These are phyloP conservation scores for Isabelozyma gotoi DNA, from an alignment of 805 yeast species.

Conservation along the genomic window DNA sequence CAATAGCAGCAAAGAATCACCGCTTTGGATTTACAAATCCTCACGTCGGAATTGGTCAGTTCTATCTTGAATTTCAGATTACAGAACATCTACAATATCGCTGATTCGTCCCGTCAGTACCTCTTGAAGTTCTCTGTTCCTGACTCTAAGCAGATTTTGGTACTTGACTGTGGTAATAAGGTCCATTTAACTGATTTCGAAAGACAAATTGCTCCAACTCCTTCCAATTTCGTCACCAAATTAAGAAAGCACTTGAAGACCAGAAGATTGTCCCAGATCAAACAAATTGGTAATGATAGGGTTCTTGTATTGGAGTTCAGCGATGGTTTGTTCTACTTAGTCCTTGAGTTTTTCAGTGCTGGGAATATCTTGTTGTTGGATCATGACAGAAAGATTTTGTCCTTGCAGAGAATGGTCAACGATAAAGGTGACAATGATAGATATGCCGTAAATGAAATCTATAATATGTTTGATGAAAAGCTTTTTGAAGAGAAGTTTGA, in stretches of 20 bases:
- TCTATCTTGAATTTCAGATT: slow-evolving; percentile 65
- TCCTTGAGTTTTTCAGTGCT: slow-evolving; percentile 90
- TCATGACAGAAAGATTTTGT: slow-evolving; percentile 60
- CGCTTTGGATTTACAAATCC: slow-evolving; percentile 74
- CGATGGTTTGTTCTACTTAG: slow-evolving; percentile 76
- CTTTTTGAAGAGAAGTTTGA: slow-evolving; percentile 34
- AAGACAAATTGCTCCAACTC: slow-evolving; percentile 76
- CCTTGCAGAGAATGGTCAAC: slow-evolving; percentile 75
- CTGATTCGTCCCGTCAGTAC: slow-evolving; percentile 69
- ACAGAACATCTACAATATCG: slow-evolving; percentile 81
- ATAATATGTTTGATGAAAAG: slow-evolving; percentile 56
- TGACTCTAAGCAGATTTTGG: slow-evolving; percentile 71
- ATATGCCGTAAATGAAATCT: slow-evolving; percentile 74
- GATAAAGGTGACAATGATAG: slow-evolving; percentile 64
- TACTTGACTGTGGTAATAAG: slow-evolving; percentile 85
- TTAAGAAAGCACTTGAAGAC: slow-evolving; percentile 83
- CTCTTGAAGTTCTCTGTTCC: slow-evolving; percentile 79
- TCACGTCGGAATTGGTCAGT: slow-evolving; percentile 62
- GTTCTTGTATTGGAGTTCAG: slow-evolving; percentile 82
- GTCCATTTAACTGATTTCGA: slow-evolving; percentile 77
- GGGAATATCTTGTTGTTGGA: slow-evolving; percentile 86
- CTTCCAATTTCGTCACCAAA: slow-evolving; percentile 83
- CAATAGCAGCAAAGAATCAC: slow-evolving; percentile 77
- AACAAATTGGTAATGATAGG: slow-evolving; percentile 78
- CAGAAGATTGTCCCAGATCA: slow-evolving; percentile 68